Conservation (phyloP, 2,329 filamentous ascomycete species). For the Aspergillus quadrilineatus region DNA sequence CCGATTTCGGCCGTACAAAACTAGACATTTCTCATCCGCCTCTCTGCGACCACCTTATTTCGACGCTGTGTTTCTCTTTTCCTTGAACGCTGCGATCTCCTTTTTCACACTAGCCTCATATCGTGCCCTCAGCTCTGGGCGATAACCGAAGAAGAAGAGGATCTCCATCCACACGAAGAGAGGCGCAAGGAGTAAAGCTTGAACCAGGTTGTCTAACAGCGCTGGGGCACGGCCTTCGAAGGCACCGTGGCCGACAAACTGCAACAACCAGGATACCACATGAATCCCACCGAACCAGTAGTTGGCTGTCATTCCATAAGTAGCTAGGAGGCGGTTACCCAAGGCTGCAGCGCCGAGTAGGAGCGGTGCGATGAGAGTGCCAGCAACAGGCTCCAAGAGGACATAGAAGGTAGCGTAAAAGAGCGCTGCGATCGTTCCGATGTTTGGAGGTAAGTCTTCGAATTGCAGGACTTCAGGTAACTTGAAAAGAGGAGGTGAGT, state of each 20-base stretch:
- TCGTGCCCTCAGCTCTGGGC: constrained; percentile 78
- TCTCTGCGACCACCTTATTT: constrained; percentile 15
- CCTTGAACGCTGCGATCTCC: constrained; percentile 74
- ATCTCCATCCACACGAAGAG: constrained; percentile 97
- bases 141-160: constrained; percentile 86
- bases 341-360: constrained; percentile 73
- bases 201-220: constrained; percentile 84
- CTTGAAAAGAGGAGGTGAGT: constrained; percentile 53
- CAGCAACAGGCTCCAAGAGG: constrained; percentile 90
- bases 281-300: constrained; percentile 69
- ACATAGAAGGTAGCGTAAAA: constrained; percentile 79
- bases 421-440: constrained; percentile 57
- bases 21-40: background rate
- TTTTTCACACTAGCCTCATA: constrained; percentile 72
- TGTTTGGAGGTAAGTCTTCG: constrained; percentile 59
- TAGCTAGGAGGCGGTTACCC: constrained; percentile 70
- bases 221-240: constrained; percentile 89
- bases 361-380: constrained; percentile 71
- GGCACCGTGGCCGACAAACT: constrained; percentile 87
- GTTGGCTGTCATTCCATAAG: constrained; percentile 60
- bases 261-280: constrained; percentile 75
- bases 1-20: background rate
- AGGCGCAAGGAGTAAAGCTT: constrained; percentile 88
- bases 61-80: constrained; percentile 44
- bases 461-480: constrained; percentile 55